Evolutionary conservation across 441 rosid species (phyloP).

Genomic region (Adansonia rubrostipa): DNA sequence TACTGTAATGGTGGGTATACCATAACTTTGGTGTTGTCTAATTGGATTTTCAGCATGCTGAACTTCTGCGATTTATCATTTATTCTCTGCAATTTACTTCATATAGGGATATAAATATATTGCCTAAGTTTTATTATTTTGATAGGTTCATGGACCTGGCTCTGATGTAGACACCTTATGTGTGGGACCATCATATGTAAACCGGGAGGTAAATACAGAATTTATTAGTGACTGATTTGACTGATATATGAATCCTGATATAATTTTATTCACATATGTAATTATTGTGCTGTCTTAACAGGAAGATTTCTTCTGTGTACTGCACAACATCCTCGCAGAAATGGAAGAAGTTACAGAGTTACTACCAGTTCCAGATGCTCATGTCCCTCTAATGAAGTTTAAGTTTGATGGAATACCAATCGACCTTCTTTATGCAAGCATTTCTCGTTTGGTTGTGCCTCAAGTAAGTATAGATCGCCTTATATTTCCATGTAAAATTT

Average conservation of each 20-base stretch:
- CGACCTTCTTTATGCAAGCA: slow-evolving; percentile 73
- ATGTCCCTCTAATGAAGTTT: slow-evolving; percentile 75
- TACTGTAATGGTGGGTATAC: too few relatives aligned
- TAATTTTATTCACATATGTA: too few relatives aligned
- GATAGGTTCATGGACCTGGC: neutral
- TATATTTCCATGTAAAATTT: too few relatives aligned
- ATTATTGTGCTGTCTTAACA: too few relatives aligned
- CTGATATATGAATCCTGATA: too few relatives aligned
- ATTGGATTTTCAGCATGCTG: too few relatives aligned
- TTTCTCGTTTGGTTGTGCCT: slow-evolving; percentile 57
- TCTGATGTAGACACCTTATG: slow-evolving; percentile 31
- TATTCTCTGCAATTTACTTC: too few relatives aligned
- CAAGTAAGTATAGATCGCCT: slow-evolving; percentile 18
- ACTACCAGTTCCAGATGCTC: slow-evolving; percentile 73
- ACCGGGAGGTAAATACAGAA: slow-evolving; percentile 20
- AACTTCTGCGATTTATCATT: too few relatives aligned
- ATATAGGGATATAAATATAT: too few relatives aligned
- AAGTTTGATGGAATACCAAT: slow-evolving; percentile 67
- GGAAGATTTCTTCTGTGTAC: slow-evolving; percentile 59
- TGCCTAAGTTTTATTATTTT: too few relatives aligned
- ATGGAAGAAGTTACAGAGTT: slow-evolving; percentile 66
- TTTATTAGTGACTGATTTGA: too few relatives aligned
- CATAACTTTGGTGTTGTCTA: too few relatives aligned
- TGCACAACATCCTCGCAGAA: slow-evolving; percentile 56
- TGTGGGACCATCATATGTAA: neutral